Evolutionary conservation across 495 filamentous ascomycete genomes (phyloP), one percentile per base, ranked within the genome.

Genomic region (Aspergillus bridgeri): DNA sequence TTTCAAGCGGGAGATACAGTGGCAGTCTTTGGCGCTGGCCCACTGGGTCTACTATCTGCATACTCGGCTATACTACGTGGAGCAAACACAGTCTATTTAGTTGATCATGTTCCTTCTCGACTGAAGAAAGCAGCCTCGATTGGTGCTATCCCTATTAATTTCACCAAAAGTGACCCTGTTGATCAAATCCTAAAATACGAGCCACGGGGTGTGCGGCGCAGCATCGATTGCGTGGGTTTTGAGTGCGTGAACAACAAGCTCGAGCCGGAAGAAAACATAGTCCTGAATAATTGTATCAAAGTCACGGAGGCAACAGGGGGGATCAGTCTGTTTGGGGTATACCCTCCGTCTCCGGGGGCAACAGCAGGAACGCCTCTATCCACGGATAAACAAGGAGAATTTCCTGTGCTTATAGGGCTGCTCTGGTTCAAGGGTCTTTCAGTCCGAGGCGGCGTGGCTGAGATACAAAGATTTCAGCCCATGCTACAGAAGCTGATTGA

Each of bases 21-120:
- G 2, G 57, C 57, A n/a, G 51, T 59, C 9, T 60, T 60, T 24
- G 58, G 52, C 6, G 58, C 58, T 21, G 58, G 58, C 46, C 52
- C 58, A 5, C 77, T 83, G 0, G 81, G 81, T 1, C 63, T 83
- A 2, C 75, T 83, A 65, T 69, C 73, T 1, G 80, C 81, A 7
- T 83, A 83, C 63, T 75, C 68, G 11, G 80, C 71, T 6, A 56
- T 73, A 5, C 68, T 85, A 13, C 72, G 80, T 3, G 81, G 80
- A 5, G 81, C 49, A 20, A 51, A 47, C 19, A 55, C 24, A 0
- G 58, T 66, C 25, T 66, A 63, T 45, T 24, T 11, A 9, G 53
- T 62, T 5, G 61, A 61, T 42, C 58, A 60, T 13, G 54, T 62
- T 1, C n/a, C 33, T 11, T n/a, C 42, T 42, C 54, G 57, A 24